Conservation (phyloP, 768 basidiomycete genomes). For the Hemileccinum rubropunctum region DNA sequence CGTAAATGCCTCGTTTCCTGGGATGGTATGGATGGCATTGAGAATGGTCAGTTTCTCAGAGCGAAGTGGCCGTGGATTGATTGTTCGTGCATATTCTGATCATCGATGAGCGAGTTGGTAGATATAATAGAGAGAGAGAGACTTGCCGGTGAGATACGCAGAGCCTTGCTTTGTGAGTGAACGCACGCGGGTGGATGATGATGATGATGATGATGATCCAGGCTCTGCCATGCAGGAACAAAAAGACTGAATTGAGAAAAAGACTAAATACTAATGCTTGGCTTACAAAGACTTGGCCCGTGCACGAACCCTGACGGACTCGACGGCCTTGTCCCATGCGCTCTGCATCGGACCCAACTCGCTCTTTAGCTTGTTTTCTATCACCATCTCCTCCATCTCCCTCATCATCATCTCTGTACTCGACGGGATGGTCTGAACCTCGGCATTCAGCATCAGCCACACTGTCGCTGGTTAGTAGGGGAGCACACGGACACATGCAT, state of each 20-base stretch:
- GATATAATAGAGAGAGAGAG: too few relatives aligned
- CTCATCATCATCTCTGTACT: slow-evolving; percentile 41
- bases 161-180: slow-evolving; percentile 7
- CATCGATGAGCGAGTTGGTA: background rate
- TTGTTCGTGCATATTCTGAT: slow-evolving; percentile 19
- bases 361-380: slow-evolving; percentile 59
- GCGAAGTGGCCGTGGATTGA: slow-evolving; percentile 12
- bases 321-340: slow-evolving; percentile 48
- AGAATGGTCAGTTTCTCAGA: slow-evolving; percentile 16
- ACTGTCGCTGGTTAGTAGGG: slow-evolving; percentile 33
- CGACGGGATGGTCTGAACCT: slow-evolving; percentile 46
- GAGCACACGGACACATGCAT: too few relatives aligned
- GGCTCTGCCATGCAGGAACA: too few relatives aligned
- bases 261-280: too few relatives aligned
- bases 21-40: slow-evolving; percentile 10
- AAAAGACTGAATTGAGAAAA: too few relatives aligned
- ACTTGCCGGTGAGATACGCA: slow-evolving; percentile 3
- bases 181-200: background rate
- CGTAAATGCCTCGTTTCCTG: slow-evolving; percentile 22
- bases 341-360: slow-evolving; percentile 54
- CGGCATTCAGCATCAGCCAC: slow-evolving; percentile 49
- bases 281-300: slow-evolving; percentile 30
- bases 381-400: slow-evolving; percentile 65
- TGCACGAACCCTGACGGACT: slow-evolving; percentile 16
- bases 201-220: too few relatives aligned